phyloP scores from a whole-genome alignment of 2,329 filamentous ascomycete species.

The Fusarium scirpi region DNA sequence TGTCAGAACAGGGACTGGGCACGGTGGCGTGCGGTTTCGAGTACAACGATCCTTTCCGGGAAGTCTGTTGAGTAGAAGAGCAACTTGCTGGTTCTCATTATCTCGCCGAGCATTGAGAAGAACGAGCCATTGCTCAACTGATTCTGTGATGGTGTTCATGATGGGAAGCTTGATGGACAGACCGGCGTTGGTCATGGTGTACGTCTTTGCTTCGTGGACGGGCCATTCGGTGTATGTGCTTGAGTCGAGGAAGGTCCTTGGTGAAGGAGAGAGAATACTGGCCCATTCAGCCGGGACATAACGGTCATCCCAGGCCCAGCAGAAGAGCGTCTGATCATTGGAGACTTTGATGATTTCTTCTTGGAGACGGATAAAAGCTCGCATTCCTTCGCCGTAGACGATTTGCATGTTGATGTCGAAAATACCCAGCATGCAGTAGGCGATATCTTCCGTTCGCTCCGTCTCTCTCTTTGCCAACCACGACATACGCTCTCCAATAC shows the following conservation, averaged over 20 bases:
- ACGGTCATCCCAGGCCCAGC: slow-evolving; percentile 22
- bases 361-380: slow-evolving; percentile 18
- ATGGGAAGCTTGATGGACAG: slow-evolving; percentile 16
- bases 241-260: slow-evolving; percentile 18
- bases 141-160: slow-evolving; percentile 28
- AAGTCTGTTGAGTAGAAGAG: slow-evolving; percentile 4
- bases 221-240: slow-evolving; percentile 25
- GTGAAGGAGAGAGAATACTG: slow-evolving; percentile 13
- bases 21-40: slow-evolving; percentile 5
- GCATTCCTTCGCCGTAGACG: slow-evolving; percentile 21
- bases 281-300: slow-evolving; percentile 26
- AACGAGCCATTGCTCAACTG: slow-evolving; percentile 26
- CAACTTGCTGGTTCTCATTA: slow-evolving; percentile 24
- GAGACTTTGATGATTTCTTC: slow-evolving; percentile 30
- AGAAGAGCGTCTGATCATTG: slow-evolving; percentile 25
- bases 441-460: slow-evolving; percentile 12
- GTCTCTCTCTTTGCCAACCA: slow-evolving; percentile 25
- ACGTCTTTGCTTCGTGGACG: slow-evolving; percentile 25
- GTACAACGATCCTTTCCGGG: slow-evolving; percentile 27
- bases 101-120: slow-evolving; percentile 25
- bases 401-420: slow-evolving; percentile 34
- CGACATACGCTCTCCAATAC: slow-evolving; percentile 24
- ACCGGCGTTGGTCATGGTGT: slow-evolving; percentile 21
- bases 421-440: slow-evolving; percentile 27
- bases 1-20: slow-evolving; percentile 4